Base-by-base conservation (phyloP, 257 asterid genomes). In the Primulina tabacum region DNA sequence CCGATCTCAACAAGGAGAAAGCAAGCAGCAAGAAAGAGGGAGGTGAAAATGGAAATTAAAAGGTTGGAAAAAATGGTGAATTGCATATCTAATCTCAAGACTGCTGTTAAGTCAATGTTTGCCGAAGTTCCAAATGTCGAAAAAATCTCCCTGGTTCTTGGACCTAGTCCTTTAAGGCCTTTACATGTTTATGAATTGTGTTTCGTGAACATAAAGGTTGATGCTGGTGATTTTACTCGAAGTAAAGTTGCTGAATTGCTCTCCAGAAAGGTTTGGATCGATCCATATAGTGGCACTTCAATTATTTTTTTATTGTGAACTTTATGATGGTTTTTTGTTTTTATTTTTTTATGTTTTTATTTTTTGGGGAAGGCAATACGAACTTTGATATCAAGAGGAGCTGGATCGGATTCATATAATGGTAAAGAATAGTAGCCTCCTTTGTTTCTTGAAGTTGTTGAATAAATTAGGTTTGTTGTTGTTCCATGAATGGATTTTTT, bases 141-240 rank as follows among this genome's bases (percentile, higher is more conserved):
- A 73, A 84, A 79, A 63, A 77, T 87, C 16, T 69, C 82, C 58
- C 78, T 93, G 78, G 86, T 87, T 70, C 87, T 93, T 64, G 99
- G 99, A 59, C 85, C 96, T 47, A 90, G 96, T 85, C 90, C 97
- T 62, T 70, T 89, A 65, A 87, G 97, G 82, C 97, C 99, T 34
- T 74, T 82, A 50, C 89, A 86, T 82, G 84, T 86, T 62, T 93
- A 85, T 70, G 99, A 93, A 74, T 78, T 90, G 82, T 80, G 78
- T 67, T 88, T 93, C 77, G 64, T 84, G 2, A 77, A 65, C 3
- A 83, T 78, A 34, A 81, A 75, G 75, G 72, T 67, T 34, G 73
- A 76, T 75, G 70, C 75, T 5, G 83, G 81, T 37, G 95, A 85
- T 67, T 89, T 82, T 70, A 53, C 60, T 62, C 80, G 89, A 73